These are phyloP conservation scores for Fusarium pseudonygamai DNA, from an alignment of 2,329 filamentous ascomycete species.

Conservation along the genomic window DNA sequence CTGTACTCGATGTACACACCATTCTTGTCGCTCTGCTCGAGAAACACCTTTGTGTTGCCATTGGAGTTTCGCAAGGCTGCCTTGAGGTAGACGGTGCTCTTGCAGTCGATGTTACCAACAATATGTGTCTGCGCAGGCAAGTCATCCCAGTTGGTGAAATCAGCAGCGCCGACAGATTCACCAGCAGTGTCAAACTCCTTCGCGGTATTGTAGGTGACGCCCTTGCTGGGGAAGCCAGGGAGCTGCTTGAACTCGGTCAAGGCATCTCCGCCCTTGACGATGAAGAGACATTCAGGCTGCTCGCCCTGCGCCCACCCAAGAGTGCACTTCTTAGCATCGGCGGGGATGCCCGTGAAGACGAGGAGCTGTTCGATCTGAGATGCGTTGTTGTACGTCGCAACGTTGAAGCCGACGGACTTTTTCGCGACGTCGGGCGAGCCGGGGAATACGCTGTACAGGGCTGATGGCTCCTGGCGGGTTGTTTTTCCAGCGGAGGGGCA, in stretches of 20 bases:
- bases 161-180: conserved; percentile 33
- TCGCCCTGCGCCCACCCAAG: conserved; percentile 51
- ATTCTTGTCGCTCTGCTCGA: conserved; percentile 46
- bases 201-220: conserved; percentile 37
- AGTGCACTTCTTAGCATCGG: conserved; percentile 42
- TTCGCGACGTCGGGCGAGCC: conserved; percentile 27
- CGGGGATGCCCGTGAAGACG: conserved; percentile 46
- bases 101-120: conserved; percentile 42
- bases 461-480: conserved; percentile 12
- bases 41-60: conserved; percentile 43
- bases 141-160: conserved; percentile 47
- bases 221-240: conserved; percentile 37
- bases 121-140: conserved; percentile 31
- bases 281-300: conserved; percentile 50
- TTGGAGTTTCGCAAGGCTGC: conserved; percentile 35
- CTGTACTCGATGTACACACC: conserved; percentile 43
- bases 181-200: conserved; percentile 33
- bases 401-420: conserved; percentile 26
- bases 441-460: conserved; percentile 31
- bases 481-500: conserved; percentile 11
- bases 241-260: conserved; percentile 39
- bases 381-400: conserved; percentile 38
- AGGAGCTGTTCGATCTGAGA: conserved; percentile 46
- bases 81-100: conserved; percentile 44
- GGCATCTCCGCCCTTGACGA: conserved; percentile 45